Evolutionary conservation across 768 basidiomycete genomes (phyloP), one percentile per base, ranked within the genome.

Genomic region (Phylloporus arenicola): DNA sequence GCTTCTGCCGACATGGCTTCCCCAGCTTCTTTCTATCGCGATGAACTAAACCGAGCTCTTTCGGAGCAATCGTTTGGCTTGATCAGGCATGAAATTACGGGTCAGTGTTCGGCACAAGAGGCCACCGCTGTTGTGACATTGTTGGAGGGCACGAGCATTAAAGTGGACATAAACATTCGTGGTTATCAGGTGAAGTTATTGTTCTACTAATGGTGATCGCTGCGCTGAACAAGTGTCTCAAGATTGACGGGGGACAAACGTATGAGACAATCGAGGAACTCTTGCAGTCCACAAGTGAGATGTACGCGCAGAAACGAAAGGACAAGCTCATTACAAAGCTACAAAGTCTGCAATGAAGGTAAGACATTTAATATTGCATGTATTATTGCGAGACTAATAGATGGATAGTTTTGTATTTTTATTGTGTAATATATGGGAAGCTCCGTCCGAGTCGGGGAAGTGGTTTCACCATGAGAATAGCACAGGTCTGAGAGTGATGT

Each of bases 231-330:
- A 42, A 57, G 46, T 47, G 50, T 56, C 49, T 51, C 44, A 47
- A 55, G 65, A 68, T 58, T 30, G 62, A 64, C 35, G 58, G 25
- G 29, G 62, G 65, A 40, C 53, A 56, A 50, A 64, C 65, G 9
- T 80, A 77, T 50, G 86, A 88, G 64, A 77, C 75, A 17, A 59
- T 86, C 17, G 86, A 86, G 43, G 72, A 70, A 27, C 70, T 87
- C 24, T 71, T 88, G 30, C 71, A 72, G 44, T 70, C 74, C 14
- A 60, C 72, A 46, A 88, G 86, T 62, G 71, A 74, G n/a, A 63
- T 74, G 56, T 87, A 82, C 58, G 64, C 63, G 41, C 65, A 65
- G 53, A 76, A 68, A 55, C 70, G 70, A 50, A 75, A 77, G 53
- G 77, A 78, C 17, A 54, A 64, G 24, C 68, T 83, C 46, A 63